Evolutionary conservation across 345 rosid genomes (phyloP).

Genomic region (Noccaea bulbosa): DNA sequence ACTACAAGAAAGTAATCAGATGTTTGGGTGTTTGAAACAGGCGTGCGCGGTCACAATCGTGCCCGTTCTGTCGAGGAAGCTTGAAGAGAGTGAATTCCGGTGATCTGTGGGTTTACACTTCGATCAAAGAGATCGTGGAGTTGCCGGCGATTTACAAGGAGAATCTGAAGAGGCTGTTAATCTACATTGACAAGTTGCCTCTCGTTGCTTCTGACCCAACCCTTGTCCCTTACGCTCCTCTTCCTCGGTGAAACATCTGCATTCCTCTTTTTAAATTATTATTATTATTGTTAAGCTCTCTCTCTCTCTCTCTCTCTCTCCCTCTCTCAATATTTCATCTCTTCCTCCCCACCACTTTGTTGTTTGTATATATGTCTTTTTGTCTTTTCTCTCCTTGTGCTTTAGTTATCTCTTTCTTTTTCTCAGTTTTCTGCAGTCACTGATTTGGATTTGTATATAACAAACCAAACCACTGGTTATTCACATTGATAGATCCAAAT

Average conservation of each 20-base stretch:
- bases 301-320: background rate
- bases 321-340: background rate
- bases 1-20: too few species aligned
- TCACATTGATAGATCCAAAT: conserved; percentile 4
- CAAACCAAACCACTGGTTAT: background rate
- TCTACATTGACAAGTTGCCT: conserved; percentile 68
- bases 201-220: conserved; percentile 54
- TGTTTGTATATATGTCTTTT: conserved; percentile 23
- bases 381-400: background rate
- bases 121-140: conserved; percentile 55
- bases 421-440: background rate
- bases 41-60: conserved; percentile 76
- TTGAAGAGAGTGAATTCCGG: conserved; percentile 75
- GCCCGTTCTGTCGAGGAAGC: conserved; percentile 90
- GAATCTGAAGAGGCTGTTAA: conserved; percentile 68
- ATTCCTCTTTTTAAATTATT: background rate
- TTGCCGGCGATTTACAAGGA: conserved; percentile 57
- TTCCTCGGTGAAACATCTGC: conserved; percentile 37
- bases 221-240: conserved; percentile 54
- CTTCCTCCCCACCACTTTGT: background rate
- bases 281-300: too few species aligned
- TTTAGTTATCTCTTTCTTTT: background rate
- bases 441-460: conserved; percentile 33
- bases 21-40: conserved; percentile 41
- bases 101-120: conserved; percentile 79